Conservation (phyloP, 306 rosid species). For the Sophora flavescens region DNA sequence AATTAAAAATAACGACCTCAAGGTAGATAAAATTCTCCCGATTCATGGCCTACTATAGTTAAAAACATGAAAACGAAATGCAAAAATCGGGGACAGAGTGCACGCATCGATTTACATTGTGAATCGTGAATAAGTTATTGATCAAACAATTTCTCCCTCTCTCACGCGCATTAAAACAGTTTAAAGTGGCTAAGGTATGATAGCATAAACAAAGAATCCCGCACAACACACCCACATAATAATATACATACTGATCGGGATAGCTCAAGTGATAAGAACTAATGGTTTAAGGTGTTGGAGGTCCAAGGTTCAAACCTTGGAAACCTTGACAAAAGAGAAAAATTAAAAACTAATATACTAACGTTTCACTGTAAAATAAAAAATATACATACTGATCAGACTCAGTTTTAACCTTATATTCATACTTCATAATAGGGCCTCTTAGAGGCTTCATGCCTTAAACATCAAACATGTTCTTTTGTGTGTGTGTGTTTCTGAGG, state of each 20-base stretch:
- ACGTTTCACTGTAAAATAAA: too few relatives aligned
- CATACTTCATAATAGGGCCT: background rate
- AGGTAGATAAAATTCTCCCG: too few relatives aligned
- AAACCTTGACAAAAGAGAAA: too few relatives aligned
- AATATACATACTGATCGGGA: background rate
- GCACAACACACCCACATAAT: background rate
- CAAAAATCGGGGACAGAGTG: too few relatives aligned
- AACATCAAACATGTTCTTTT: background rate
- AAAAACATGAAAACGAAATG: too few relatives aligned
- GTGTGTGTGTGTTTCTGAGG: too few relatives aligned
- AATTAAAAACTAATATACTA: too few relatives aligned
- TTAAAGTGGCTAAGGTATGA: background rate
- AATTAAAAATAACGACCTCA: too few relatives aligned
- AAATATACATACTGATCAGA: background rate
- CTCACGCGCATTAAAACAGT: background rate
- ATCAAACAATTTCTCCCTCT: background rate
- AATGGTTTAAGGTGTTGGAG: too few relatives aligned
- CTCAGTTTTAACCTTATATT: background rate
- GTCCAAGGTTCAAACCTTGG: too few relatives aligned
- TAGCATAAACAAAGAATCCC: background rate
- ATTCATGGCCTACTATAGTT: too few relatives aligned
- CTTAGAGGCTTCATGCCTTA: background rate
- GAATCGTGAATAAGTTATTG: background rate
- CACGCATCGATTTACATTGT: background rate
- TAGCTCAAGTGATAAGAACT: too few relatives aligned